Percentiles rank a stretch among this genome's conserved stretches.
Conservation (phyloP, 148 eudicot species). For the Pouteria glomerata region DNA sequence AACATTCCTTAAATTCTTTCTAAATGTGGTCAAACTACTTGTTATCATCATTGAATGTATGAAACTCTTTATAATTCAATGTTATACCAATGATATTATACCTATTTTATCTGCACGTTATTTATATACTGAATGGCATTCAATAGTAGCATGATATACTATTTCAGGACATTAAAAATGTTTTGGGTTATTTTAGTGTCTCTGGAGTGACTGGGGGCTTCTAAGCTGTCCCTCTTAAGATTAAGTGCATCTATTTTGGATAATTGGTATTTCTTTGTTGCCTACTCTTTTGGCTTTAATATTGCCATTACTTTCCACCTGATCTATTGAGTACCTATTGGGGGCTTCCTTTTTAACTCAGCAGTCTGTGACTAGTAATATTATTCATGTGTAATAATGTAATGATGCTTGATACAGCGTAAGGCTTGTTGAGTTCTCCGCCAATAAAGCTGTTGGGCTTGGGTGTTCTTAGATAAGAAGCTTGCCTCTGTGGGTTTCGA, state of each 20-base stretch:
- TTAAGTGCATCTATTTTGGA: neutral
- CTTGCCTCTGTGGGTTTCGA: neutral
- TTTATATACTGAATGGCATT: neutral
- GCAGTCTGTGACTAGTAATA: neutral
- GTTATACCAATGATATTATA: too few species aligned
- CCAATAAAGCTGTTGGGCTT: neutral
- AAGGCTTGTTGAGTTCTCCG: neutral
- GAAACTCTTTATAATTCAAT: too few species aligned
- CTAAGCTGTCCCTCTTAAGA: neutral
- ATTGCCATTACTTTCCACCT: neutral
- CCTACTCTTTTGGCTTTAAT: neutral
- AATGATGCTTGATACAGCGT: too few species aligned
- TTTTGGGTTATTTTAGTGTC: neutral
- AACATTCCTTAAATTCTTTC: neutral
- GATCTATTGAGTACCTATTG: neutral
- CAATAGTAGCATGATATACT: neutral
- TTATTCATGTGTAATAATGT: neutral
- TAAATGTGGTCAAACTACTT: neutral
- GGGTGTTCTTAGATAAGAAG: neutral
- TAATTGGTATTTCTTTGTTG: neutral
- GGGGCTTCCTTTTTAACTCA: neutral
- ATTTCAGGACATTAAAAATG: neutral
- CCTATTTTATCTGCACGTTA: neutral
- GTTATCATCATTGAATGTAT: neutral
- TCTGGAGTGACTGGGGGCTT: neutral